Conservation (phyloP, 2,329 filamentous ascomycete species). For the Trichoderma endophyticum region DNA sequence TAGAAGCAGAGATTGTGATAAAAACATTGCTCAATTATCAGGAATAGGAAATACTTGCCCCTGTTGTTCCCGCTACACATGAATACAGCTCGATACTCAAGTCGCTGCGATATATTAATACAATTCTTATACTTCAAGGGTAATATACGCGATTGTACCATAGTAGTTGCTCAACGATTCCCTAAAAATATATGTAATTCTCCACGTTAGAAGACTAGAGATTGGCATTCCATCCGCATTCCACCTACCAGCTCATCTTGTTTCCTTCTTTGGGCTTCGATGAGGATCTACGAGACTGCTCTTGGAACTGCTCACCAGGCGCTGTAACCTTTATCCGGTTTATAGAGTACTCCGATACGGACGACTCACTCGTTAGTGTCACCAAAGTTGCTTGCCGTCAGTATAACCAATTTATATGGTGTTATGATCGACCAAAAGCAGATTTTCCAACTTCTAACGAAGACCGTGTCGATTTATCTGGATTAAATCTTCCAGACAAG, state of each 20-base stretch:
- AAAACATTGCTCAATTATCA: background rate
- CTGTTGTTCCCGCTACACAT: background rate
- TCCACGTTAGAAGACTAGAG: background rate
- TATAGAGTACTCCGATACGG: rapidly evolving
- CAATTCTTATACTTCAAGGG: background rate
- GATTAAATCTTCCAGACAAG: background rate
- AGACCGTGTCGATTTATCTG: background rate
- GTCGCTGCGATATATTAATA: background rate
- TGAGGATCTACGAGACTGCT: background rate
- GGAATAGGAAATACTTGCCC: background rate
- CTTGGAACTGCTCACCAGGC: background rate
- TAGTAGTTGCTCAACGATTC: background rate
- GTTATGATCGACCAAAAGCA: background rate
- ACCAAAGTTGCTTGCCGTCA: background rate
- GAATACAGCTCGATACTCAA: background rate
- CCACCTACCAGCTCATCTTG: background rate
- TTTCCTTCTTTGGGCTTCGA: background rate
- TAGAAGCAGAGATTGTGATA: background rate
- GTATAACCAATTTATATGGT: background rate
- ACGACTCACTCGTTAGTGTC: background rate
- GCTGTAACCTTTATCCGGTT: background rate
- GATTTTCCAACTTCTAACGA: background rate
- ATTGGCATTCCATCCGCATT: background rate
- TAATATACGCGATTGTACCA: background rate
- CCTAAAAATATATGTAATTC: background rate